phyloP scores from a whole-genome alignment of 768 basidiomycete genomes.

The Rickenella mellea region DNA sequence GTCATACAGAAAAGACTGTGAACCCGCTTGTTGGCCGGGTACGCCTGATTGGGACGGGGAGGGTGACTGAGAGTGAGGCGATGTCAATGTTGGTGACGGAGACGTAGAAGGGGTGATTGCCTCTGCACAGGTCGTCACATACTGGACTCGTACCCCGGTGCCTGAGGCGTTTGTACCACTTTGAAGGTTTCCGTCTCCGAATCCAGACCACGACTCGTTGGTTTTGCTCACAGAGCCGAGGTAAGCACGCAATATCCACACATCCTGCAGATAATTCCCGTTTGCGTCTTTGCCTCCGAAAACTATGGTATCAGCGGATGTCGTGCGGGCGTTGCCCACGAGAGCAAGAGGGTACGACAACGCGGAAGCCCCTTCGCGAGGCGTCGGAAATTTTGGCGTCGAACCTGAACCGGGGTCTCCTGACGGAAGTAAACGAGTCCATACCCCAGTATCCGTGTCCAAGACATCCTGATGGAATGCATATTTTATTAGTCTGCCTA shows the following conservation, averaged over 20 bases:
- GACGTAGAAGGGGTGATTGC: conserved; percentile 17
- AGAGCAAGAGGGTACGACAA: conserved; percentile 44
- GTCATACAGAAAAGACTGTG: conserved; percentile 31
- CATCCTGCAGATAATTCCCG: conserved; percentile 61
- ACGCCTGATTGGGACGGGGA: conserved; percentile 1
- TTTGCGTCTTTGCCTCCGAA: conserved; percentile 66
- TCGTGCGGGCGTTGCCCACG: conserved; percentile 40
- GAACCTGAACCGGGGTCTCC: conserved; percentile 57
- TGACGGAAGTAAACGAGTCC: conserved; percentile 67
- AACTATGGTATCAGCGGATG: conserved; percentile 60
- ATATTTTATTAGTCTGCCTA: not conserved
- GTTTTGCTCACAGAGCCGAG: conserved; percentile 48
- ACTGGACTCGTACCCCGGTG: conserved; percentile 52
- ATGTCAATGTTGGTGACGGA: conserved; percentile 11
- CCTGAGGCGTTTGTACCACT: conserved; percentile 59
- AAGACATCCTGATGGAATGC: conserved; percentile 42
- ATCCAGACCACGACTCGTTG: conserved; percentile 51
- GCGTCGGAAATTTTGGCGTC: conserved; percentile 43
- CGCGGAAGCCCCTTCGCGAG: conserved; percentile 63
- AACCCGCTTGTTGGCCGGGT: conserved; percentile 22
- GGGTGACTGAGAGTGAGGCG: conserved; percentile 18
- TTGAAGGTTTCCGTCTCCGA: conserved; percentile 50
- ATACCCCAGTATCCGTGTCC: conserved; percentile 48
- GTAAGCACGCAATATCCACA: conserved; percentile 75
- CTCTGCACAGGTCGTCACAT: conserved; percentile 51